phyloP scores from a whole-genome alignment of 192 early-diverging fungal species.

The Dissophora globulifera region DNA sequence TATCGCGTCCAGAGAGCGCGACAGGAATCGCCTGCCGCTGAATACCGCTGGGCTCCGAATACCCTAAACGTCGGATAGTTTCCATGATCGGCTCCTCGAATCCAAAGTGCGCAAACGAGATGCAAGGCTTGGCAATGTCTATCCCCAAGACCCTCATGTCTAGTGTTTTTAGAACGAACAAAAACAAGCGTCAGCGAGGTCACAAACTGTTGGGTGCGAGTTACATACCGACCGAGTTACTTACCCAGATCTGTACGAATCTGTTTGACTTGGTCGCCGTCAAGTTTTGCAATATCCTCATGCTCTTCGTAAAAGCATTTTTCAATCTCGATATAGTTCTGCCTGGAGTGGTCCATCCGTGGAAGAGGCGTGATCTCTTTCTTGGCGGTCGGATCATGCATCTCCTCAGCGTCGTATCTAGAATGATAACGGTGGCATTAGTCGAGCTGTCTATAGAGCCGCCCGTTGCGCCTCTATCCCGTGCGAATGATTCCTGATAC shows the following conservation, averaged over 20 bases:
- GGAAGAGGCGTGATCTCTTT: constrained; percentile 77
- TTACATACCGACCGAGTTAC: neutral
- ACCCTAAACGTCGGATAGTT: constrained; percentile 71
- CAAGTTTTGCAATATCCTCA: constrained; percentile 72
- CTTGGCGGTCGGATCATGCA: constrained; percentile 42
- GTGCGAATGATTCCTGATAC: neutral
- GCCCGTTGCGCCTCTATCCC: too few species aligned
- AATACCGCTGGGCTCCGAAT: constrained; percentile 78
- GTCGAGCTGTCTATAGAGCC: too few species aligned
- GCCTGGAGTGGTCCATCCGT: constrained; percentile 70
- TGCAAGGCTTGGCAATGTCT: constrained; percentile 74
- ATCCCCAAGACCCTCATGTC: constrained; percentile 76
- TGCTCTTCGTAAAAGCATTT: constrained; percentile 87
- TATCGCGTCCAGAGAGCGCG: constrained; percentile 80
- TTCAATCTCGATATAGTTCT: constrained; percentile 76
- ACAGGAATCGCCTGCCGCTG: constrained; percentile 84
- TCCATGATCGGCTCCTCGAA: constrained; percentile 77
- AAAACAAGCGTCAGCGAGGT: too few species aligned
- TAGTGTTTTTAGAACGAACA: too few species aligned
- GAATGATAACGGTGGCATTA: neutral
- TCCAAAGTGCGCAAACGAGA: constrained; percentile 88
- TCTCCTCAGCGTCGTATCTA: constrained; percentile 32
- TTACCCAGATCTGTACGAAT: constrained; percentile 66
- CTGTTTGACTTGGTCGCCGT: constrained; percentile 60
- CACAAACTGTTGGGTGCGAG: too few species aligned